Conservation (phyloP, 2,329 filamentous ascomycete species). For the Hypoxylon sp. region DNA sequence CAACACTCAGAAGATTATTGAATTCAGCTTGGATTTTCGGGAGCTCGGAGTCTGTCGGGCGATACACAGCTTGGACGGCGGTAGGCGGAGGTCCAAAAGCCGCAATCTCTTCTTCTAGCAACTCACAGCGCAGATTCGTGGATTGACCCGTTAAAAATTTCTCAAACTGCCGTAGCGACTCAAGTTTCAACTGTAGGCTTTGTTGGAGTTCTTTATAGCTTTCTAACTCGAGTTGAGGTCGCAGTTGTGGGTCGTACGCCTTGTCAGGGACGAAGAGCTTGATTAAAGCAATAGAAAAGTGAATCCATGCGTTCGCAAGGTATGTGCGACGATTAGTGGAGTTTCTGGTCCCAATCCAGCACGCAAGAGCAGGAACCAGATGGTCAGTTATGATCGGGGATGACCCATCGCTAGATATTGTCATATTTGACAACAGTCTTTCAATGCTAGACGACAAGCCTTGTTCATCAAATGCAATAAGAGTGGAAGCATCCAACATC, state of each 20-base stretch:
- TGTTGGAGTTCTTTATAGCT: slow-evolving; percentile 69
- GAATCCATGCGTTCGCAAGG: slow-evolving; percentile 78
- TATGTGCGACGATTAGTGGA: slow-evolving; percentile 50
- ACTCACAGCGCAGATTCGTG: slow-evolving; percentile 75
- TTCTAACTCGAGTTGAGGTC: slow-evolving; percentile 75
- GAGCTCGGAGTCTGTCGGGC: slow-evolving; percentile 78
- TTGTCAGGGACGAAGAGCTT: slow-evolving; percentile 88
- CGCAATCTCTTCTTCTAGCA: slow-evolving; percentile 73
- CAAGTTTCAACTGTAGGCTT: slow-evolving; percentile 70
- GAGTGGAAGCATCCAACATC: slow-evolving; percentile 29
- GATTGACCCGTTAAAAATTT: slow-evolving; percentile 75
- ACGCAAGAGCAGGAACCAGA: slow-evolving; percentile 63
- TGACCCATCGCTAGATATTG: slow-evolving; percentile 36
- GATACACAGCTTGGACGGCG: slow-evolving; percentile 76
- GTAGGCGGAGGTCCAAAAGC: slow-evolving; percentile 77
- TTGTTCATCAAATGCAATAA: slow-evolving; percentile 45
- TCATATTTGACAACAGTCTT: slow-evolving; percentile 45
- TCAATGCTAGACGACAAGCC: slow-evolving; percentile 52
- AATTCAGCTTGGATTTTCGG: slow-evolving; percentile 86
- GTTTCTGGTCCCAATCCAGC: slow-evolving; percentile 58
- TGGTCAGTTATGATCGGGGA: slow-evolving; percentile 56
- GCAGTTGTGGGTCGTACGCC: slow-evolving; percentile 84
- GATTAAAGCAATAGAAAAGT: slow-evolving; percentile 81
- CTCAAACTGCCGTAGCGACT: slow-evolving; percentile 77
- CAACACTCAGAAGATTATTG: slow-evolving; percentile 78